A percentile compares a stretch with the other conserved stretches of the same genome.
These are phyloP conservation scores for Cyclanthera cordifolia DNA, from an alignment of 306 rosid species.

Conservation along the genomic window DNA sequence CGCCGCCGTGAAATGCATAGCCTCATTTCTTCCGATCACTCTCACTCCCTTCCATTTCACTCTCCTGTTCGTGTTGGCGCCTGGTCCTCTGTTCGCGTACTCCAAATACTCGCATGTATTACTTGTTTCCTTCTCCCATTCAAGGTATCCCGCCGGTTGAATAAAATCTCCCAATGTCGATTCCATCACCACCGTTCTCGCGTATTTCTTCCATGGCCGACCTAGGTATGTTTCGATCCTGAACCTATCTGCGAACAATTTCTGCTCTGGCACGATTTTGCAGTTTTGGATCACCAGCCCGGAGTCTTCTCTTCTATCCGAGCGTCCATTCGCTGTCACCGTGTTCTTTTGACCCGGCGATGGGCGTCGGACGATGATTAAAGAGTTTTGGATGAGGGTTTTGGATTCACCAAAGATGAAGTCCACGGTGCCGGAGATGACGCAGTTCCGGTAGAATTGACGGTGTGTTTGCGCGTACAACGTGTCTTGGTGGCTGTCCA, in stretches of 20 bases:
- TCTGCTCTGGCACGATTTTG: conserved; percentile 33
- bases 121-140: conserved; percentile 31
- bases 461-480: conserved; percentile 42
- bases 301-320: neutral
- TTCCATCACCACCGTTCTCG: conserved; percentile 49
- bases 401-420: conserved; percentile 55
- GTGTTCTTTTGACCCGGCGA: conserved; percentile 28
- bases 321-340: conserved; percentile 42
- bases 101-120: conserved; percentile 50
- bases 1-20: conserved; percentile 27
- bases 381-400: conserved; percentile 41
- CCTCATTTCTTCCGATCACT: conserved; percentile 29
- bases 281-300: conserved; percentile 54
- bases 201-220: conserved; percentile 47
- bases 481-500: conserved; percentile 59
- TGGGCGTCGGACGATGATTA: conserved; percentile 40
- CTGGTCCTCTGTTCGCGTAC: conserved; percentile 45
- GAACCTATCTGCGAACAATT: conserved; percentile 24
- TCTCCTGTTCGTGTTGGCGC: conserved; percentile 27
- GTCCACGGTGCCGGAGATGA: conserved; percentile 59
- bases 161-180: conserved; percentile 31
- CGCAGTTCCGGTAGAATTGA: conserved; percentile 71
- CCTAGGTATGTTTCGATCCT: conserved; percentile 35
- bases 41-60: conserved; percentile 46
- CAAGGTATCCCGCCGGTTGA: conserved; percentile 27